Evolutionary conservation across 371 early-diverging fungal species (phyloP).

Genomic region (Mucor racemosus): DNA sequence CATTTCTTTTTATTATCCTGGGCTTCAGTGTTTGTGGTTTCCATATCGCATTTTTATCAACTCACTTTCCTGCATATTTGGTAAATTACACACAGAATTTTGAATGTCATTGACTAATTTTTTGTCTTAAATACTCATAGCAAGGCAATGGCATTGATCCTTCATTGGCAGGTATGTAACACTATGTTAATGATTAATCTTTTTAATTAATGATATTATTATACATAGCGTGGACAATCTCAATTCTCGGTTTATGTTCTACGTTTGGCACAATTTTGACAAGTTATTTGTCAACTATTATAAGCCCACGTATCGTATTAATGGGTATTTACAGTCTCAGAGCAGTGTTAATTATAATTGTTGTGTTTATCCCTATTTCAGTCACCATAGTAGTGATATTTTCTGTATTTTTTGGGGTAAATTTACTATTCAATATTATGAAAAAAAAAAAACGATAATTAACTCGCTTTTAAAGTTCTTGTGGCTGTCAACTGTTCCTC

Average conservation of each 20-base stretch:
- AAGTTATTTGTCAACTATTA: slow-evolving; percentile 25
- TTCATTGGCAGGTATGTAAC: slow-evolving; percentile 29
- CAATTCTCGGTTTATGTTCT: slow-evolving; percentile 41
- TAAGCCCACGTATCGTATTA: slow-evolving; percentile 32
- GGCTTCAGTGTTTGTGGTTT: slow-evolving; percentile 44
- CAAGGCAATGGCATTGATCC: slow-evolving; percentile 36
- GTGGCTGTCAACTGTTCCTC: slow-evolving; percentile 54
- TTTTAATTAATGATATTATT: too few species aligned
- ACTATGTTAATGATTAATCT: too few species aligned
- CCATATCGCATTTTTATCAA: slow-evolving; percentile 37
- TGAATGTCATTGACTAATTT: too few species aligned
- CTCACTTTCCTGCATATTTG: slow-evolving; percentile 44
- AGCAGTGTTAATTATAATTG: slow-evolving; percentile 27
- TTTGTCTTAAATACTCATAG: slow-evolving; percentile 6
- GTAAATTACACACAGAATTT: slow-evolving; percentile 10
- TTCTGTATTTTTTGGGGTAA: slow-evolving; percentile 61
- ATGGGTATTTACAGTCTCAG: slow-evolving; percentile 29
- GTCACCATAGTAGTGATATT: slow-evolving; percentile 39
- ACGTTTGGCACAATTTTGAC: slow-evolving; percentile 30
- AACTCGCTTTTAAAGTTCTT: slow-evolving; percentile 20
- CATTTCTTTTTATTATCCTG: slow-evolving; percentile 33
- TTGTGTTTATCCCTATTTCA: slow-evolving; percentile 33
- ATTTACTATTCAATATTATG: slow-evolving; percentile 7
- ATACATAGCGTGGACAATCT: slow-evolving; percentile 39
- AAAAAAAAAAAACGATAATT: too few species aligned